Base-by-base conservation (phyloP, 1,284 basidiomycete genomes). In the Sporisorium reilianum region DNA sequence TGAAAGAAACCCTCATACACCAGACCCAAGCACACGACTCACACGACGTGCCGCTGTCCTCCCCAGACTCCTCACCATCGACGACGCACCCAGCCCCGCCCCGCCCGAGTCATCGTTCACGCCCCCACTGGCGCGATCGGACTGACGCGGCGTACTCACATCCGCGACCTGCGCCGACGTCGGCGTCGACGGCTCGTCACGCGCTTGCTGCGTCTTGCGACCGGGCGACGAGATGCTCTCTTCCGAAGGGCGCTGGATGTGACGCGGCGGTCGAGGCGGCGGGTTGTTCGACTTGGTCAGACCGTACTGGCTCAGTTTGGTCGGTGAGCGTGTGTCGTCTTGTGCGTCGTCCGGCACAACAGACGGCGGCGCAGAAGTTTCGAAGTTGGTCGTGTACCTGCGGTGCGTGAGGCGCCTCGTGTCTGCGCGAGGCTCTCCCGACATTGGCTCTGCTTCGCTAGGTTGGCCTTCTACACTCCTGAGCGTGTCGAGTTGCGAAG, bases 261-360 rank as follows among this genome's bases (percentile, higher is more conserved):
- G 55, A 6, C 69, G n/a, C 3, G 69, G 69, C 5, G 69, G 69
- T 1, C 69, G 55, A 16, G 69, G 69, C 3, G 69, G 69, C 3
- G 64, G 69, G 6, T 62, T 57, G 23, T 40, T 34, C 20, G 63
- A 59, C 40, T 64, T 70, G 7, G 57, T 61, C 52, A 60, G 28
- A 0, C 67, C 61, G 34, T 56, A 61, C 25, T 70, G 67, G 23
- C 57, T 64, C 10, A 61, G n/a, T n/a, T 67, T 72, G 14, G 69
- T 22, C 20, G 55, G 49, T 7, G 54, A 55, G 7, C 55, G 44
- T 11, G 32, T 44, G 1, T 41, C 38, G 11, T 38, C 36, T 18
- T 18, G 36, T 41, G 41, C 11, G 25, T 61, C 59, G 30, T 48
- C 40, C 12, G 38, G 26, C 32, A 18, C 8, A 5, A 44, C 30